Conservation (phyloP, 805 yeast genomes). For the Nakazawaea holstii region DNA sequence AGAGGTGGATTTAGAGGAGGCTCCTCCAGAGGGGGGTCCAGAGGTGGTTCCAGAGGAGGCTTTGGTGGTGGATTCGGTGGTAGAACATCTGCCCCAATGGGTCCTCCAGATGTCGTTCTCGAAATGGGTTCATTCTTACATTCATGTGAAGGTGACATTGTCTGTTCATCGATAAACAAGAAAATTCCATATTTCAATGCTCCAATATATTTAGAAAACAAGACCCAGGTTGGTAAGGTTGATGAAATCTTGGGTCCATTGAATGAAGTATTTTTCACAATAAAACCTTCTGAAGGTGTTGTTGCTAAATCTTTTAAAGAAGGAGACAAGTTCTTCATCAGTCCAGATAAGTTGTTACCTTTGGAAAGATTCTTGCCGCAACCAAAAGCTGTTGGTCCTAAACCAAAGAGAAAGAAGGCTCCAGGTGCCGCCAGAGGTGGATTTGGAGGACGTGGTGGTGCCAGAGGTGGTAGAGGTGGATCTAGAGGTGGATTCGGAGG, state of each 20-base stretch:
- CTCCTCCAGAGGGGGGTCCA: slow-evolving; percentile 41
- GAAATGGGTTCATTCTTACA: slow-evolving; percentile 94
- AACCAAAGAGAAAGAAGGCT: slow-evolving; percentile 66
- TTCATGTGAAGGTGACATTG: slow-evolving; percentile 94
- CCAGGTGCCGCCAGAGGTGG: slow-evolving; percentile 49
- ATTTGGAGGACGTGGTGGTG: slow-evolving; percentile 36
- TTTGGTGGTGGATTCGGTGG: slow-evolving; percentile 54
- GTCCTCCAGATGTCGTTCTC: slow-evolving; percentile 93
- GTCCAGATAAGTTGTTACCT: slow-evolving; percentile 92
- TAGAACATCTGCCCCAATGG: slow-evolving; percentile 72
- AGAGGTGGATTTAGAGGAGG: slow-evolving; percentile 55
- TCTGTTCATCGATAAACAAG: slow-evolving; percentile 89
- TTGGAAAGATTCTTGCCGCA: slow-evolving; percentile 95
- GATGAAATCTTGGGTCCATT: slow-evolving; percentile 97
- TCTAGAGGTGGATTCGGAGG: slow-evolving; percentile 33
- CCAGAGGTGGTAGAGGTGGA: slow-evolving; percentile 35
- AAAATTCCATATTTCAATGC: slow-evolving; percentile 98
- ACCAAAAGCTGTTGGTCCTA: slow-evolving; percentile 84
- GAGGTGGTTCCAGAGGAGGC: slow-evolving; percentile 60
- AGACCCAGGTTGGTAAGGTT: slow-evolving; percentile 93
- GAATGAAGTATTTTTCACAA: slow-evolving; percentile 96
- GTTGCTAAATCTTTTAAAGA: slow-evolving; percentile 89
- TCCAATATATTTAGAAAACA: slow-evolving; percentile 94
- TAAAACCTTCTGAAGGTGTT: slow-evolving; percentile 94
- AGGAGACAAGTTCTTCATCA: slow-evolving; percentile 95